These are phyloP conservation scores for Pseudogymnoascus sp. DNA, from an alignment of 2,329 filamentous ascomycete genomes.

Conservation along the genomic window DNA sequence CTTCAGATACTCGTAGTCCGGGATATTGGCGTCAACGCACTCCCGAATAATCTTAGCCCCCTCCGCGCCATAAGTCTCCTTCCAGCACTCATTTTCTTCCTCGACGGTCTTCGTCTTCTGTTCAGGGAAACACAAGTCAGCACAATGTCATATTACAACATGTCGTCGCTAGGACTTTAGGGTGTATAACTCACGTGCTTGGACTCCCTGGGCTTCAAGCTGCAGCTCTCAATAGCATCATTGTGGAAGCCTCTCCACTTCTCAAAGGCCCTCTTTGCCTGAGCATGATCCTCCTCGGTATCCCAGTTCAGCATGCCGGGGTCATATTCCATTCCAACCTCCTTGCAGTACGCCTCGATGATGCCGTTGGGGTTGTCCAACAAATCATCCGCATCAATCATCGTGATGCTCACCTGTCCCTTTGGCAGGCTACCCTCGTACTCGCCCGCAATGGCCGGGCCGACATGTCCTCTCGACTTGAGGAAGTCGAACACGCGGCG, in stretches of 20 bases:
- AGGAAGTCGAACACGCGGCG: slow-evolving; percentile 83
- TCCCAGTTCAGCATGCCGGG: slow-evolving; percentile 80
- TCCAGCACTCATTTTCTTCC: slow-evolving; percentile 63
- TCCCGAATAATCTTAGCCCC: slow-evolving; percentile 61
- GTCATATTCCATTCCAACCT: slow-evolving; percentile 67
- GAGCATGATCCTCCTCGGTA: slow-evolving; percentile 58
- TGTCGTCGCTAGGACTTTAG: not conserved
- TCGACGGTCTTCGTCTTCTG: slow-evolving; percentile 54
- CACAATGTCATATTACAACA: slow-evolving; percentile 1
- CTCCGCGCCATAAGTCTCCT: slow-evolving; percentile 63
- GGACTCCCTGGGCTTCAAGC: slow-evolving; percentile 61
- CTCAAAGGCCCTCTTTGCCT: slow-evolving; percentile 71
- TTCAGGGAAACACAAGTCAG: slow-evolving; percentile 17
- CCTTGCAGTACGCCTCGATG: slow-evolving; percentile 71
- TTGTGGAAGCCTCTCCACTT: slow-evolving; percentile 98
- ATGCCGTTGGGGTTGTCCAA: slow-evolving; percentile 73
- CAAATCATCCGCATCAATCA: slow-evolving; percentile 89
- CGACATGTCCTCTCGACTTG: slow-evolving; percentile 58
- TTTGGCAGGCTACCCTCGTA: slow-evolving; percentile 20
- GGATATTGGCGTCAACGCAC: slow-evolving; percentile 62
- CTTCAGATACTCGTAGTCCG: slow-evolving; percentile 75
- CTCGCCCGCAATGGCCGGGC: slow-evolving; percentile 52
- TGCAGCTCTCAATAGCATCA: slow-evolving; percentile 77
- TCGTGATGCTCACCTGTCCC: slow-evolving; percentile 58
- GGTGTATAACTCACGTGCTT: slow-evolving; percentile 43